phyloP scores from a whole-genome alignment of 192 early-diverging fungal genomes.

The Backusella liffmaniae region DNA sequence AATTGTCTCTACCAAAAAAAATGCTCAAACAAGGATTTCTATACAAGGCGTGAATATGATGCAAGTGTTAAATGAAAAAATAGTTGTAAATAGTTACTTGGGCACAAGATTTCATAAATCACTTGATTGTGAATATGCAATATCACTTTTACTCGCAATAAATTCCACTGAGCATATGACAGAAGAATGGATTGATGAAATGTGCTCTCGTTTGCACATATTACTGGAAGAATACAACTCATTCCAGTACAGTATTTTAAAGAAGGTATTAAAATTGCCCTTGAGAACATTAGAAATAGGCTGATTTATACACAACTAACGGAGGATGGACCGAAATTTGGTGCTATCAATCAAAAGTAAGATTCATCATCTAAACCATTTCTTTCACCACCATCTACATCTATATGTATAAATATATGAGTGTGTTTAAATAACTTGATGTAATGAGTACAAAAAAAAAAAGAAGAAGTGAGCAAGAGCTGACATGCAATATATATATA shows the following conservation, averaged over 20 bases:
- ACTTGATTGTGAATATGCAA: constrained; percentile 42
- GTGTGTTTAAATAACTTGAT: background rate
- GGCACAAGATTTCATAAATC: constrained; percentile 59
- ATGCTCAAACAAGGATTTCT: constrained; percentile 17
- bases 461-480: background rate
- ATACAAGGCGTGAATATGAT: constrained; percentile 45
- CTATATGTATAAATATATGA: background rate
- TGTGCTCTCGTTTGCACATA: constrained; percentile 48
- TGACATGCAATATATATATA: background rate
- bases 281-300: constrained; percentile 73
- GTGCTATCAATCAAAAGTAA: constrained; percentile 63
- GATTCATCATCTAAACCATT: background rate
- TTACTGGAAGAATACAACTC: constrained; percentile 87
- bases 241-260: constrained; percentile 81
- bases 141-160: constrained; percentile 46
- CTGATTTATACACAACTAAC: constrained; percentile 83
- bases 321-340: constrained; percentile 86
- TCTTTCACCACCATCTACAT: background rate
- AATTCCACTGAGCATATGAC: background rate
- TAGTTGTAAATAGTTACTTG: constrained; percentile 30
- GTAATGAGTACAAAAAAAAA: background rate
- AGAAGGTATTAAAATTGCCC: constrained; percentile 64
- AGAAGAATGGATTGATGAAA: constrained; percentile 31
- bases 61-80: constrained; percentile 39
- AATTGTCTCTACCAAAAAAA: constrained; percentile 37